phyloP scores from a whole-genome alignment of 2,329 filamentous ascomycete species.

The Diaporthe sp. region DNA sequence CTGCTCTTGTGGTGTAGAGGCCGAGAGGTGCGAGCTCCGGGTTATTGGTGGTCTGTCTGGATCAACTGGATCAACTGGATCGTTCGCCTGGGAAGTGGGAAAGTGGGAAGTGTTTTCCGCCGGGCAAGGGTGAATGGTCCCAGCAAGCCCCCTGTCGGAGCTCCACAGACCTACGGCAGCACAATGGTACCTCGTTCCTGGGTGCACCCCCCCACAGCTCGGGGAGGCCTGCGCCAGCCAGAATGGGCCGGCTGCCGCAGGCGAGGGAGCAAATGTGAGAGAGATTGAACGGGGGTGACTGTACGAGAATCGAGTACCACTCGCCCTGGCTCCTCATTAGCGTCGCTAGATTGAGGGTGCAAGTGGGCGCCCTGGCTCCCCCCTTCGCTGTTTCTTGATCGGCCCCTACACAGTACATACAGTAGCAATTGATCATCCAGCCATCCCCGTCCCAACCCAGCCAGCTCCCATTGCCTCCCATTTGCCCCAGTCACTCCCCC shows the following conservation, averaged over 20 bases:
- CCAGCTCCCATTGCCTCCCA: conserved; percentile 23
- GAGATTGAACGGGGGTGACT: conserved; percentile 22
- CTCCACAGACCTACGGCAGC: neutral
- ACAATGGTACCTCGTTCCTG: conserved; percentile 26
- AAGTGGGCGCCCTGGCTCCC: conserved; percentile 31
- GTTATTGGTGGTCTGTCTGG: conserved; percentile 4
- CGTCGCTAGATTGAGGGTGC: conserved; percentile 33
- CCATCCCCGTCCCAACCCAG: conserved; percentile 38
- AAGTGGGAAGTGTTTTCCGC: conserved; percentile 29
- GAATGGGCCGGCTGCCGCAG: neutral
- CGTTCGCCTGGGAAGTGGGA: conserved; percentile 20
- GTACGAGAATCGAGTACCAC: conserved; percentile 23
- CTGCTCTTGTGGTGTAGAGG: neutral
- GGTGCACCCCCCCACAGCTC: conserved; percentile 32
- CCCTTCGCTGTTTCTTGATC: conserved; percentile 25
- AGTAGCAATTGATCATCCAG: conserved; percentile 24
- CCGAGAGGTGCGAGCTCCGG: neutral
- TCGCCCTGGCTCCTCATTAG: conserved; percentile 37
- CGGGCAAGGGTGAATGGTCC: conserved; percentile 12
- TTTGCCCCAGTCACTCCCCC: conserved; percentile 33
- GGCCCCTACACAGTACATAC: conserved; percentile 13
- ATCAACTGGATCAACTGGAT: conserved; percentile 20
- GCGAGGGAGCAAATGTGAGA: conserved; percentile 11
- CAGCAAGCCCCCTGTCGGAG: conserved; percentile 21
- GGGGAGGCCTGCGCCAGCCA: conserved; percentile 13